Evolutionary conservation across 2,329 filamentous ascomycete genomes (phyloP), one percentile per base, ranked within the genome.

Genomic region (Scopulariopsis brevicaulis): DNA sequence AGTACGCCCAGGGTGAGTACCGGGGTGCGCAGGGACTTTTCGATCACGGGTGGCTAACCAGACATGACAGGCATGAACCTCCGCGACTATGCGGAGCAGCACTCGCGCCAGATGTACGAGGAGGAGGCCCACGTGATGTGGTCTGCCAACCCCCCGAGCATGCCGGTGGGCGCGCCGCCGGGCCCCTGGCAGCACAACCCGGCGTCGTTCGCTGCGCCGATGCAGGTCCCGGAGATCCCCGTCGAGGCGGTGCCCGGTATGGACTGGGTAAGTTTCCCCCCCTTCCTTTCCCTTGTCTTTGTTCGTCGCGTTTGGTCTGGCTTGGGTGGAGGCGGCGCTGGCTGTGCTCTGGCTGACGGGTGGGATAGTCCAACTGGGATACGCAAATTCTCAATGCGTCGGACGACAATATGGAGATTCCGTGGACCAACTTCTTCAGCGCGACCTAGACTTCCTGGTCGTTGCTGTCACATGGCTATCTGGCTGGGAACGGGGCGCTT

Each of bases 391-490:
- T 62, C 48, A 63, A 58, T 22, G 58, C 58, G 5, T 18, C 54
- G 43, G 61, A 59, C n/a, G 65, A 66, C n/a, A 55, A 48, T n/a
- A 24, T 61, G 18, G 63, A 67, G 56, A 64, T 67, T 50, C 64
- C 63, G 3, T 67, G 65, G 65, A 62, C 59, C 37, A 59, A 60
- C 6, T 66, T 66, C 56, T 66, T 65, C 58, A 52, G 22, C 4
- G 11, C 22, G 4, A 24, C n/a, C 22, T 50, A 20, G n/a, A 11
- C 20, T 12, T 11, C 22, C 12, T 8, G n/a, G 46, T 50, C 6
- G 20, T 50, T 50, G n/a, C 22, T 48, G 43, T 48, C 20, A 15
- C 20, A 12, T 32, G 28, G 28, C n/a, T n/a, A n/a, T n/a, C n/a
- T n/a, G n/a, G n/a, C n/a, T n/a, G n/a, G n/a, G n/a, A n/a, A n/a